Evolutionary conservation across 345 rosid species (phyloP).

Genomic region (Gossypium mustelinum): DNA sequence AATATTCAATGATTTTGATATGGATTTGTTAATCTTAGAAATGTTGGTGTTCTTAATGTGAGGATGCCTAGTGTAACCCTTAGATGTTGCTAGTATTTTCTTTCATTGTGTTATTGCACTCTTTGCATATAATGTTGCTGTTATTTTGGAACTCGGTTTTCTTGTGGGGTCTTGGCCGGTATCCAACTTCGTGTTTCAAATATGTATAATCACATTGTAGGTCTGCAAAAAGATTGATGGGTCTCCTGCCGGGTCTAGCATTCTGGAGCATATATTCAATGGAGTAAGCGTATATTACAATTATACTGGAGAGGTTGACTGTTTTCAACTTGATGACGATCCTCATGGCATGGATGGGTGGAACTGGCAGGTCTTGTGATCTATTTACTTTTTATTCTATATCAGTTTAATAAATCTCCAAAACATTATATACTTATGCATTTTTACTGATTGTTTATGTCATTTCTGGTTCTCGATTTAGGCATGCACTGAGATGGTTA

Average conservation of each 20-base stretch:
- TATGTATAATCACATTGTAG: conserved; percentile 26
- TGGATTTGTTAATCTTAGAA: not conserved
- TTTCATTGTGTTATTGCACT: not conserved
- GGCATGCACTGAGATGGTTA: conserved; percentile 97
- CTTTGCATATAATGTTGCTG: not conserved
- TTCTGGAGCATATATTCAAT: conserved; percentile 63
- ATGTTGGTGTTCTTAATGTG: not conserved
- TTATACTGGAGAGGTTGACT: conserved; percentile 60
- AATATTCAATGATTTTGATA: not conserved
- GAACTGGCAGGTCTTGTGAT: conserved; percentile 78
- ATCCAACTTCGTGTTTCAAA: not conserved
- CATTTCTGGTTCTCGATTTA: conserved; percentile 19
- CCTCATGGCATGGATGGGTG: conserved; percentile 93
- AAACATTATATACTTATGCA: not conserved
- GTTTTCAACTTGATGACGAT: conserved; percentile 90
- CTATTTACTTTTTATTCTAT: not conserved
- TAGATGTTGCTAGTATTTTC: not conserved
- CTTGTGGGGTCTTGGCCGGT: not conserved
- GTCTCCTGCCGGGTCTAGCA: conserved; percentile 46
- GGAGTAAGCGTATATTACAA: conserved; percentile 78
- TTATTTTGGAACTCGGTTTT: not conserved
- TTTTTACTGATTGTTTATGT: not conserved
- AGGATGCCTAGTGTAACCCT: not conserved
- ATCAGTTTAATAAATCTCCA: not conserved
- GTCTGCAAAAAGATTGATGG: conserved; percentile 75